phyloP scores from a whole-genome alignment of 2,329 filamentous ascomycete genomes.

The Thelonectria rubi region DNA sequence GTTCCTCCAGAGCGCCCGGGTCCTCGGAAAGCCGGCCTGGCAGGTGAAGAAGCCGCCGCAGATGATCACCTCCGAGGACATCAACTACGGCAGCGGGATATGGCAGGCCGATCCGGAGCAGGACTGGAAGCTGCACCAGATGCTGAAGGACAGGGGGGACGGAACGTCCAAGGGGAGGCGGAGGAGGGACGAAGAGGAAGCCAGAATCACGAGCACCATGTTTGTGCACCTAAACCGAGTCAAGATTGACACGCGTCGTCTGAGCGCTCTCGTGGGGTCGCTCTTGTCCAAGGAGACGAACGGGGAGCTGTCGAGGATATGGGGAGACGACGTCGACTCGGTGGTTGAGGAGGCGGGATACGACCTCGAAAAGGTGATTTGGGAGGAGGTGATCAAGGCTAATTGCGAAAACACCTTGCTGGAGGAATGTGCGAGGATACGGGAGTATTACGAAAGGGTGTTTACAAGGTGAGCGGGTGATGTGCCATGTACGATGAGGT shows the following conservation, averaged over 20 bases:
- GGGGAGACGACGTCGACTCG: conserved; percentile 28
- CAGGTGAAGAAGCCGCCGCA: conserved; percentile 28
- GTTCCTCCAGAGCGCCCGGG: conserved; percentile 34
- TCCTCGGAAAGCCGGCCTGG: conserved; percentile 33
- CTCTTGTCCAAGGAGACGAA: conserved; percentile 23
- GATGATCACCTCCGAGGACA: conserved; percentile 21
- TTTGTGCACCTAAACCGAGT: conserved; percentile 40
- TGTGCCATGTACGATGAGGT: too few species aligned
- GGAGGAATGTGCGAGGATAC: conserved; percentile 37
- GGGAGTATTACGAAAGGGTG: conserved; percentile 33
- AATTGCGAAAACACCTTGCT: conserved; percentile 30
- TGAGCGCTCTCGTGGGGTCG: conserved; percentile 19
- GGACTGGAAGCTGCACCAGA: conserved; percentile 29
- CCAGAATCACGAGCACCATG: conserved; percentile 30
- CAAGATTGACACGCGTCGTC: conserved; percentile 34
- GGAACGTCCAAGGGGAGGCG: neutral
- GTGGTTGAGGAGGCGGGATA: conserved; percentile 32
- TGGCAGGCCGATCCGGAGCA: conserved; percentile 40
- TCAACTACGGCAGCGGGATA: conserved; percentile 39
- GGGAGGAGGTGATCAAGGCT: conserved; percentile 37
- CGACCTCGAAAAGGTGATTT: conserved; percentile 37
- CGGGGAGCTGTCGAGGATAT: conserved; percentile 27
- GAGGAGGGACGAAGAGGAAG: neutral
- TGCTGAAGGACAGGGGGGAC: neutral
- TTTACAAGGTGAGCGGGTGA: conserved; percentile 16